phyloP scores from a whole-genome alignment of 371 early-diverging fungal genomes.

The Mortierella polycephala region DNA sequence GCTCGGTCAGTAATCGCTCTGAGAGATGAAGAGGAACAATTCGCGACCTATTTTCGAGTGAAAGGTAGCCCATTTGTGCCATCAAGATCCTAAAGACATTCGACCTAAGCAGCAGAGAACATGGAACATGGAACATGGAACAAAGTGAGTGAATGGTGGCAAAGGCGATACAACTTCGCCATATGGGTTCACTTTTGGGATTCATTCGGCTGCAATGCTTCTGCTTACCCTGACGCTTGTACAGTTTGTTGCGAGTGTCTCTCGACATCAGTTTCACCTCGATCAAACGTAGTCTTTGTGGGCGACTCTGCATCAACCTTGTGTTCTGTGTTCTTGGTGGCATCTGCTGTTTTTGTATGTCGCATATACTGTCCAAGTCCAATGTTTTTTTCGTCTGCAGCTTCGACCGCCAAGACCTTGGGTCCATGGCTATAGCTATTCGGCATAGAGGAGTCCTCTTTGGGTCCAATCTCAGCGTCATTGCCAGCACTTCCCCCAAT shows the following conservation, averaged over 20 bases:
- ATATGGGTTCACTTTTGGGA: not conserved
- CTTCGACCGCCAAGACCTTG: slow-evolving; percentile 29
- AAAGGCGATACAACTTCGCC: no score
- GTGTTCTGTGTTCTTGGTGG: not conserved
- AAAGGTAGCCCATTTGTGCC: slow-evolving; percentile 72
- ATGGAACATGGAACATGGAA: not conserved
- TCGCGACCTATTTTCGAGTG: slow-evolving; percentile 64
- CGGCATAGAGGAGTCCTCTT: not conserved
- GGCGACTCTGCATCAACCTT: not conserved
- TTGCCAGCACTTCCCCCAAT: slow-evolving; percentile 3
- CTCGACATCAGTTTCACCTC: slow-evolving; percentile 18
- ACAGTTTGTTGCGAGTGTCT: slow-evolving; percentile 4
- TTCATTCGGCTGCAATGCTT: not conserved
- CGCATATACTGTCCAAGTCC: slow-evolving; percentile 36
- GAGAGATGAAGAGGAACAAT: slow-evolving; percentile 71
- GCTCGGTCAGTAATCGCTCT: slow-evolving; percentile 69
- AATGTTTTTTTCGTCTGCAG: slow-evolving; percentile 37
- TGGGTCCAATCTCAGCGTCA: not conserved
- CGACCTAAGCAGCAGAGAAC: slow-evolving; percentile 35
- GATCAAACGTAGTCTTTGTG: slow-evolving; percentile 23
- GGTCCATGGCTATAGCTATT: slow-evolving; percentile 8
- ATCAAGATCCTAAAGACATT: slow-evolving; percentile 71
- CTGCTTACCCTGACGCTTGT: slow-evolving; percentile 11
- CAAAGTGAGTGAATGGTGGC: not conserved
- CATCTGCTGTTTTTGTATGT: not conserved